Conservation (phyloP, 345 rosid species). For the Boechera retrofracta region DNA sequence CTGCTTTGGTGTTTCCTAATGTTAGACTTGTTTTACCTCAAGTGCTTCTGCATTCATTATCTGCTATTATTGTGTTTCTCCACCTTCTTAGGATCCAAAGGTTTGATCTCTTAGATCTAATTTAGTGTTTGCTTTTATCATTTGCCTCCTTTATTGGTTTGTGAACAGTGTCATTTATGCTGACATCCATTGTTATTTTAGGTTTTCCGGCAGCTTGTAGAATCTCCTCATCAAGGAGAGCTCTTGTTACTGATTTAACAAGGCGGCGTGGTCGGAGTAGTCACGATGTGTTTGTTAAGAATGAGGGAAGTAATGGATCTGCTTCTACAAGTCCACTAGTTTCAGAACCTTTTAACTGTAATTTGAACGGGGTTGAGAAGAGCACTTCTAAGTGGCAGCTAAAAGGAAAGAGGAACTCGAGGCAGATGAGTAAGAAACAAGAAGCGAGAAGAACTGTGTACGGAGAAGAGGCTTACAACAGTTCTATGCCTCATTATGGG, state of each 20-base stretch:
- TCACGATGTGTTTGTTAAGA: constrained; percentile 49
- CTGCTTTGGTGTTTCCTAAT: not conserved
- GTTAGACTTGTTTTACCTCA: not conserved
- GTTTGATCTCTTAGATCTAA: not conserved
- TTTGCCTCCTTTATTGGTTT: constrained; percentile 7
- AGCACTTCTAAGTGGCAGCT: constrained; percentile 86
- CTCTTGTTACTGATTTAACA: constrained; percentile 53
- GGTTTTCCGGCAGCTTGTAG: constrained; percentile 33
- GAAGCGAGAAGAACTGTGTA: constrained; percentile 54
- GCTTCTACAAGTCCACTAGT: constrained; percentile 56
- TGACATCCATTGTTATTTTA: constrained; percentile 12
- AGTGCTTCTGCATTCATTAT: constrained; percentile 11
- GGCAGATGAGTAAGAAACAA: constrained; percentile 71
- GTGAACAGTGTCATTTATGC: constrained; percentile 13
- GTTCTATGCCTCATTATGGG: constrained; percentile 26
- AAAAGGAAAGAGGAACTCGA: constrained; percentile 94
- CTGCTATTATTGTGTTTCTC: constrained; percentile 20
- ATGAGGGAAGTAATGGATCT: constrained; percentile 56
- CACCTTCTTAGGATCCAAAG: constrained; percentile 21
- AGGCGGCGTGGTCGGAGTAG: constrained; percentile 55
- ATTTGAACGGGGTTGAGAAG: constrained; percentile 66
- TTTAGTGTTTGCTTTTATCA: constrained; percentile 6
- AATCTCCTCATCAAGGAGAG: constrained; percentile 38
- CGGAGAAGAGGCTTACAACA: constrained; percentile 53
- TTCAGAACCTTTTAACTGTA: constrained; percentile 35